Conservation (phyloP, 2,329 filamentous ascomycete species). For the Acephala macrosclerotiorum region DNA sequence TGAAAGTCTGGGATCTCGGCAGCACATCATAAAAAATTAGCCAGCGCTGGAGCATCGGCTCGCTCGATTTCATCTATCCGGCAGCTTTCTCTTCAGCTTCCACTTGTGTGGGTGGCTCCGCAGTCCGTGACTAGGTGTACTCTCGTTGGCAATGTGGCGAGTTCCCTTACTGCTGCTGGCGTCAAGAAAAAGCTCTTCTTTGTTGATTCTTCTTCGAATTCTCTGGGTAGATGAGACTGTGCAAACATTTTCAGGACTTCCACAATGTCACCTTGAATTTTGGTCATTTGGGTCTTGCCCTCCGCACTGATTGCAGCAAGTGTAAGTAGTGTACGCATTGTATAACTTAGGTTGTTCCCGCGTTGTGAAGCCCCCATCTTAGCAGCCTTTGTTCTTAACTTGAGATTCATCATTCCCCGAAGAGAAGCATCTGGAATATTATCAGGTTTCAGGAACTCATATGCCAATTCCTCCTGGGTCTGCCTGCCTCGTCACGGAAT, state of each 20-base stretch:
- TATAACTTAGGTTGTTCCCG: constrained; percentile 8
- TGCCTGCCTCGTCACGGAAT: too few species aligned
- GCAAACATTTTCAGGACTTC: not conserved
- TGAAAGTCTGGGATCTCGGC: not conserved
- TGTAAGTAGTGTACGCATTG: not conserved
- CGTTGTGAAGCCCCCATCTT: too few species aligned
- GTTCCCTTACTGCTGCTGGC: not conserved
- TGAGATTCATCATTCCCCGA: too few species aligned
- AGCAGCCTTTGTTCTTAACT: too few species aligned
- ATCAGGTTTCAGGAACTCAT: too few species aligned
- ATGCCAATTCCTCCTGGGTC: too few species aligned
- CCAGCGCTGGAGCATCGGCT: not conserved
- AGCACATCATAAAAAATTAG: too few species aligned
- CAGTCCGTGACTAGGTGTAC: too few species aligned
- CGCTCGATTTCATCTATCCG: not conserved
- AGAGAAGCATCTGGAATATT: too few species aligned
- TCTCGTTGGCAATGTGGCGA: not conserved
- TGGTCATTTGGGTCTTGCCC: not conserved
- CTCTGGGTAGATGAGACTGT: not conserved
- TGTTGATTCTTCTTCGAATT: not conserved
- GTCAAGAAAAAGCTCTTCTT: not conserved
- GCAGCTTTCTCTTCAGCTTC: too few species aligned
- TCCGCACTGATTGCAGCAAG: not conserved
- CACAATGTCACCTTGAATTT: not conserved
- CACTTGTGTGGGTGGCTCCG: too few species aligned